These are phyloP conservation scores for Tagetes erecta DNA, from an alignment of 129 eudicot species.

Conservation along the genomic window DNA sequence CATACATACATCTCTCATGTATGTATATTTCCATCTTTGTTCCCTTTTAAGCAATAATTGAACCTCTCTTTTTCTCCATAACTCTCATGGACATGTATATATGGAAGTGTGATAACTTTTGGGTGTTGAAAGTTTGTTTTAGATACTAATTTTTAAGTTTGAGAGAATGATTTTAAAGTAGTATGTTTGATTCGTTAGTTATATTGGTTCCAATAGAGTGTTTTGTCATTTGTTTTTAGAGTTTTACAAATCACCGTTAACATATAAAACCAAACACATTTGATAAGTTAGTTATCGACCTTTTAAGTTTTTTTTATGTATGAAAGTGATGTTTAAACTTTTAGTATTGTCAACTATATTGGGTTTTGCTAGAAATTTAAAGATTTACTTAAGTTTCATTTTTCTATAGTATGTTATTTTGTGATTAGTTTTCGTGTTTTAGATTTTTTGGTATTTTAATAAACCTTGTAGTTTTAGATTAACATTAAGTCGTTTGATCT, in stretches of 20 bases:
- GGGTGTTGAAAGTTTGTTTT: constrained; percentile 28
- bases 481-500: not conserved
- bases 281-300: not conserved
- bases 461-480: not conserved
- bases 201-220: not conserved
- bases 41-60: constrained; percentile 23
- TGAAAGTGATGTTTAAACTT: not conserved
- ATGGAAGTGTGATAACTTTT: constrained; percentile 43
- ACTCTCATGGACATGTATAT: constrained; percentile 25
- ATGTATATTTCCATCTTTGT: constrained; percentile 29
- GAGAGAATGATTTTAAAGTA: not conserved
- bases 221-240: no score
- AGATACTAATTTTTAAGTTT: constrained; percentile 14
- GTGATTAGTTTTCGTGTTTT: not conserved
- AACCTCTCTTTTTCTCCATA: constrained; percentile 24
- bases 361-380: not conserved
- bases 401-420: not conserved
- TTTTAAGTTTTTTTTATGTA: not conserved
- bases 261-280: no score
- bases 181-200: not conserved
- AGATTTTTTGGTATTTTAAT: not conserved
- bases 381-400: not conserved
- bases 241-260: not conserved
- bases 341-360: not conserved
- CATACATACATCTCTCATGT: constrained; percentile 25